Evolutionary conservation across 2,329 filamentous ascomycete genomes (phyloP), one percentile per base, ranked within the genome.

Genomic region (Colletotrichum viniferum): DNA sequence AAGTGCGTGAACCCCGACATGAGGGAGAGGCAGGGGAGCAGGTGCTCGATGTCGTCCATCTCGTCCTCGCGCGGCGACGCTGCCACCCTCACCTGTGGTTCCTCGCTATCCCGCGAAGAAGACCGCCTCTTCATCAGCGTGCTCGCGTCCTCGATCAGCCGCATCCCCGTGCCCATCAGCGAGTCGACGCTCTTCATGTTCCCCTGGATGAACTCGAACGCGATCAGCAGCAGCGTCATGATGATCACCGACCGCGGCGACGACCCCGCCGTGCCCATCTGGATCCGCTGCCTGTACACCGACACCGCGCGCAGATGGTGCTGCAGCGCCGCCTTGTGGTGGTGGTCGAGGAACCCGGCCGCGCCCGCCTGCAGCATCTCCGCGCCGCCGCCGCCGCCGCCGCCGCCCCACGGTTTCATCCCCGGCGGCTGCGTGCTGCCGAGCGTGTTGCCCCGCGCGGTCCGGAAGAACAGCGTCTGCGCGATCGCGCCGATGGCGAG

Each of bases 401-500:
- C 32, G 13, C 32, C 61, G 13, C 32, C 61, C 61, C 61, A 63
- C 13, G 61, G 61, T 0, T 43, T 21, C n/a, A 63, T 3, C 2
- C 32, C 52, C 4, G 48, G 30, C 7, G 26, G 30, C 43, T 24
- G 43, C 13, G 55, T n/a, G 24, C 34, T 71, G 3, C 60, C 28
- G 2, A 69, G 32, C 58, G 48, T 12, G 9, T 63, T 66, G n/a
- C 65, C 63, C 10, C 26, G 2, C 1, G 60, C 16, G 7, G 60
- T 28, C 5, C 14, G 56, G 21, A 76, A 69, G 63, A 76, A 77
- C 10, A 78, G 55, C 21, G 74, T 71, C 52, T 76, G 71, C 12
- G 78, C 77, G 24, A 79, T 71, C 1, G 78, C 78, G 4, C 77
- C 78, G 16, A 80, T 77, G 48, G 78, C 78, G 28, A 80, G 62